Base-by-base conservation (phyloP, 495 filamentous ascomycete species). In the Aspergillus nidulans region DNA sequence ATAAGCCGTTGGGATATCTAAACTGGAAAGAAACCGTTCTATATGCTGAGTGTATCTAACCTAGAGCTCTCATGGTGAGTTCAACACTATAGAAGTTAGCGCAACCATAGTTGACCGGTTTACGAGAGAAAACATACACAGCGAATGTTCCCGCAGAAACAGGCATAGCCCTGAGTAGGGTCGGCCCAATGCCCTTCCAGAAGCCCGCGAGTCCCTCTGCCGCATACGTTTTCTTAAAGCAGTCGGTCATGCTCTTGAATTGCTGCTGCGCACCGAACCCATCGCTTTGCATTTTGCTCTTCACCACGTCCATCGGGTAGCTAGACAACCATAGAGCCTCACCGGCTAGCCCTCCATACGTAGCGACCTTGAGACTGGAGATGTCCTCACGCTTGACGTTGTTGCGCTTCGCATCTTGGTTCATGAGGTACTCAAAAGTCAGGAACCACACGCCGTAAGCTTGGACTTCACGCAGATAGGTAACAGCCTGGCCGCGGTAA, bases 401-500 rank as follows among this genome's bases (percentile, higher is more conserved):
- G 74, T 90, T 92, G 28, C 90, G 82, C 64, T 76, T 78, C 26
- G 87, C 88, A 67, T 97, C 91, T 25, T 79, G 73, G 66, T 92
- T 92, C 94, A 98, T 98, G 65, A 98, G 74, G 70, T 85, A 96
- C 81, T 98, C 94, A 68, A 95, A 98, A 1, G 89, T 77, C 61
- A 94, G 69, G 72, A 98, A 98, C 94, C 94, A 98, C 24, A 88
- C 71, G 23, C 94, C 94, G 74, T 98, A 98, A 19, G 92, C 94
- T 70, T 94, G 88, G 32, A 89, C 88, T 77, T 98, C 94, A 61
- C 95, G 85, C 30, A 91, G 66, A 16, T 96, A 64, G 1, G 94
- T 98, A 19, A 97, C 91, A 0, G 82, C 80, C 70, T 89, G 81
- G 15, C 95, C 94, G 44, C 94, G 86, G 77, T 91, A 97, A 13